Evolutionary conservation across 148 eudicot genomes (phyloP).

Genomic region (Nepenthes mirabilis): DNA sequence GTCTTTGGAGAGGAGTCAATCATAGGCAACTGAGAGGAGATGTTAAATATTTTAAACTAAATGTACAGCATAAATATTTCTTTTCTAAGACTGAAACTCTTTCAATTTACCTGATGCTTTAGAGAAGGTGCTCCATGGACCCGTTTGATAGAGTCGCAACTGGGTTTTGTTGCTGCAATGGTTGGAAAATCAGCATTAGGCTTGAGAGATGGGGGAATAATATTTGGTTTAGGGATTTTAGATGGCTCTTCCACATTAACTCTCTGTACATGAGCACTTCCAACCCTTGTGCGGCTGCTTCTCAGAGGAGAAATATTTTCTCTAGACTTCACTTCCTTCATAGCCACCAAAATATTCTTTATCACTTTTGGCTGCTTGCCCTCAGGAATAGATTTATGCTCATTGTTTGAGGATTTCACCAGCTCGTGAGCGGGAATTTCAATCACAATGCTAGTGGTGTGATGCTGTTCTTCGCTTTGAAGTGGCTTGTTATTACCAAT

Average conservation of each 20-base stretch:
- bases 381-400: slow-evolving; percentile 25
- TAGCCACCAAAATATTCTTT: slow-evolving; percentile 47
- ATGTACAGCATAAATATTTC: background rate
- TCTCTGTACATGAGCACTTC: slow-evolving; percentile 24
- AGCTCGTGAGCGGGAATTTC: slow-evolving; percentile 21
- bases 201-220: slow-evolving; percentile 53
- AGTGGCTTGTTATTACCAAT: slow-evolving; percentile 20
- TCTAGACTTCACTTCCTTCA: slow-evolving; percentile 72
- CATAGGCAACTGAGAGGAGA: slow-evolving; percentile 43
- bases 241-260: slow-evolving; percentile 41
- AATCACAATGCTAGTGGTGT: slow-evolving; percentile 11
- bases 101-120: slow-evolving; percentile 65
- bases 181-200: slow-evolving; percentile 31
- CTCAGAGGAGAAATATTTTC: slow-evolving; percentile 88
- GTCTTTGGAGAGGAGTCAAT: slow-evolving; percentile 61
- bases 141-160: slow-evolving; percentile 51
- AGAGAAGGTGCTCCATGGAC: slow-evolving; percentile 40
- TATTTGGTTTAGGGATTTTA: slow-evolving; percentile 45
- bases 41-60: background rate
- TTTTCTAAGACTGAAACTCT: background rate
- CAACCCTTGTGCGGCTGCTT: slow-evolving; percentile 32
- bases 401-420: slow-evolving; percentile 29
- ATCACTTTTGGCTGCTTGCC: slow-evolving; percentile 48
- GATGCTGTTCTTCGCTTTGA: slow-evolving; percentile 19
- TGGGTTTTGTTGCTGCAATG: slow-evolving; percentile 29